Evolutionary conservation across 1,284 basidiomycete species (phyloP), one percentile per base, ranked within the genome.

Genomic region (Malassezia equina): DNA sequence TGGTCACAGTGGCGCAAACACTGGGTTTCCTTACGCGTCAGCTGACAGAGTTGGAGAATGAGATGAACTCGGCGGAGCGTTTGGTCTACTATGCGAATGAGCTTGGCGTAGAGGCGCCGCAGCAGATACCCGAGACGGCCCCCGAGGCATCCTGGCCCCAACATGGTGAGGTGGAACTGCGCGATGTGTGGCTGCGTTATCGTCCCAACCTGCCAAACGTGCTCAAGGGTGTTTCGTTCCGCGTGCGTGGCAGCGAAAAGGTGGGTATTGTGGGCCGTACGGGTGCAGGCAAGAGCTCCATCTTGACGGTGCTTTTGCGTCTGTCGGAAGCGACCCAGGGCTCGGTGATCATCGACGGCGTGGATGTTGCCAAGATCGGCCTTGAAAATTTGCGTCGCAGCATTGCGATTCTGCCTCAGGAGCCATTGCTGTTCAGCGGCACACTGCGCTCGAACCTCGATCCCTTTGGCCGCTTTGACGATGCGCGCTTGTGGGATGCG

Each of bases 231-330:
- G 70, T 80, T 42, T 70, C 66, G 4, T 60, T 79, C 39, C 44
- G 69, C 17, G 67, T 82, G 19, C 67, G 69, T 0, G 76, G 71
- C 0, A 76, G 77, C 11, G 78, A 81, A 65, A 80, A 80, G 73
- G 77, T 81, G 21, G 80, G 79, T 36, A 78, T 81, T 31, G 79
- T 80, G 13, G 79, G 79, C 12, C 63, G 66, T 19, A 75, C 77
- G 1, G 78, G 79, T 15, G 68, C 75, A 63, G 85, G 85, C 40
- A 86, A 87, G 76, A 84, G 82, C 49, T 86, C 86, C 1, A 75
- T 90, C 11, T 78, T 89, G 29, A 82, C 82, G 46, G 75, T 79
- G 1, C 77, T 90, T 17, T 84, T 90, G 75, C 82, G 86, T 24
- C 82, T 83, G 41, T 80, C 85, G 31, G 84, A 86, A 69, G 73